These are phyloP conservation scores for Diaporthe velutina DNA, from an alignment of 2,329 filamentous ascomycete species.

Conservation along the genomic window DNA sequence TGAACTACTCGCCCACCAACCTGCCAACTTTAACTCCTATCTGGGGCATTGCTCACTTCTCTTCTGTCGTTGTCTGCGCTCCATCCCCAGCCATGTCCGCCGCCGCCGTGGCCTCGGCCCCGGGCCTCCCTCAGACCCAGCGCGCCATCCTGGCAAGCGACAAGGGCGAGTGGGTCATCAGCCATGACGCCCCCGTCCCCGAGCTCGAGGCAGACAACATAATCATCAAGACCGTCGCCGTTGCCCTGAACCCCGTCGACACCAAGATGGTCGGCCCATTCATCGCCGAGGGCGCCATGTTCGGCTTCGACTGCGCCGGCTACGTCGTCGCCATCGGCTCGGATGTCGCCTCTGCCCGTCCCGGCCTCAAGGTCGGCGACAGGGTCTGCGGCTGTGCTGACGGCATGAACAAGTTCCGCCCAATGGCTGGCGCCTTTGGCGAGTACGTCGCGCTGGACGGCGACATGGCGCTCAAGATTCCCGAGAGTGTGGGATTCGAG, in stretches of 20 bases:
- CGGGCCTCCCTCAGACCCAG: conserved; percentile 14
- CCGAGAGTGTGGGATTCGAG: neutral
- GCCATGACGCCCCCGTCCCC: neutral
- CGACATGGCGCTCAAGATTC: conserved; percentile 27
- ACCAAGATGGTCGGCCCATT: conserved; percentile 47
- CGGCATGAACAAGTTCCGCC: conserved; percentile 34
- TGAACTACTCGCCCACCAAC: neutral
- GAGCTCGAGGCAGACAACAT: conserved; percentile 12
- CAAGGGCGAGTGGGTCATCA: conserved; percentile 6
- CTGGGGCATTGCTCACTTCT: neutral
- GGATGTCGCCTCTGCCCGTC: conserved; percentile 23
- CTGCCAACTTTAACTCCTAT: neutral
- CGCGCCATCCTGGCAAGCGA: conserved; percentile 13
- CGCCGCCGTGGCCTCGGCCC: conserved; percentile 12
- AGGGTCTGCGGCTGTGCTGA: conserved; percentile 39
- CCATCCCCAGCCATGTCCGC: neutral
- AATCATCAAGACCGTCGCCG: conserved; percentile 38
- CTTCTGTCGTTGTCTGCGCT: no score
- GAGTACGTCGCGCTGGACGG: conserved; percentile 3
- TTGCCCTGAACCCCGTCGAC: conserved; percentile 50
- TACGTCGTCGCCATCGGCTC: conserved; percentile 43
- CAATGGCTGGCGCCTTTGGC: conserved; percentile 23
- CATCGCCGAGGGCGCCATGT: conserved; percentile 42
- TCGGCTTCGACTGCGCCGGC: conserved; percentile 48
- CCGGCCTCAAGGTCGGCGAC: conserved; percentile 38